Conservation (phyloP, 352 stramenopile species). For the Phytophthora pistaciae region DNA sequence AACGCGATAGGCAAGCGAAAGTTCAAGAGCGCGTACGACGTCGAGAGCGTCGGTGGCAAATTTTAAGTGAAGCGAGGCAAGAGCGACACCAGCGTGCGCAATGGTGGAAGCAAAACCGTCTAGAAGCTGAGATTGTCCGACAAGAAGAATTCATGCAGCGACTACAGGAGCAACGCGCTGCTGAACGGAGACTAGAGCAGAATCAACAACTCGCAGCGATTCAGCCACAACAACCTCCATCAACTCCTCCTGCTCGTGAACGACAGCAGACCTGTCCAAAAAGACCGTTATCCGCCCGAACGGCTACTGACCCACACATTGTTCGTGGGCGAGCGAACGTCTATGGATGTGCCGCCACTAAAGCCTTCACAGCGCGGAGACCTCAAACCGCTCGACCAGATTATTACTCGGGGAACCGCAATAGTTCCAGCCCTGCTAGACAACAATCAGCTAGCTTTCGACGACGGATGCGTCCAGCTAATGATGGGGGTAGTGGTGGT, state of each 20-base stretch:
- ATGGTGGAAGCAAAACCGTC: constrained; percentile 26
- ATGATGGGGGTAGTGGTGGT: background rate
- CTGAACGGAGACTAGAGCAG: constrained; percentile 5
- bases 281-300: constrained; percentile 39
- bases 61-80: constrained; percentile 15
- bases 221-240: constrained; percentile 1
- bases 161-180: constrained; percentile 16
- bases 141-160: constrained; percentile 35
- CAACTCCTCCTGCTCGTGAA: constrained; percentile 2
- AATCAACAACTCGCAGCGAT: constrained; percentile 1
- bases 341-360: constrained; percentile 65
- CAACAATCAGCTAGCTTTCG: constrained; percentile 22
- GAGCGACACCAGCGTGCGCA: constrained; percentile 32
- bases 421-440: background rate
- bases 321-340: constrained; percentile 51
- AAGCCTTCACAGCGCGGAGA: constrained; percentile 43
- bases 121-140: constrained; percentile 16
- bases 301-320: constrained; percentile 40
- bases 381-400: constrained; percentile 24
- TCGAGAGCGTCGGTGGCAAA: constrained; percentile 23
- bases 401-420: constrained; percentile 11
- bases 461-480: constrained; percentile 7
- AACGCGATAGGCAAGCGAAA: constrained; percentile 29
- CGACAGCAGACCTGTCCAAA: constrained; percentile 5
- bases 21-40: constrained; percentile 25